A percentile compares a stretch with the other conserved stretches of the same genome.
Evolutionary conservation across 2,329 filamentous ascomycete species (phyloP).

Genomic region (Acrocalymma vagum): DNA sequence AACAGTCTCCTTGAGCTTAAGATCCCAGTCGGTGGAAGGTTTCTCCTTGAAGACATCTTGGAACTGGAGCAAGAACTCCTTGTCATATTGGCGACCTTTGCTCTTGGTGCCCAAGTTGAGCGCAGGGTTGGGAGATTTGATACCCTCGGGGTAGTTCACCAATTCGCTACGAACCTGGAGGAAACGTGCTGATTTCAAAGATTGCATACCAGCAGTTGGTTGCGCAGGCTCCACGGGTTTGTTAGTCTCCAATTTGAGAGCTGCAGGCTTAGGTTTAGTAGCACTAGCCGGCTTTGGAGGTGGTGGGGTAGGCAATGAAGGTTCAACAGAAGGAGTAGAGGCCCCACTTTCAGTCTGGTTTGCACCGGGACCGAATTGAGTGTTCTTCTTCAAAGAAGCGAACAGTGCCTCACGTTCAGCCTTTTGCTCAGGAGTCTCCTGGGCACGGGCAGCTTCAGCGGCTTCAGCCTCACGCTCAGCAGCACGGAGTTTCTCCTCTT

Average conservation of each 20-base stretch:
- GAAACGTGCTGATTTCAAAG: constrained; percentile 90
- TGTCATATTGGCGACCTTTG: constrained; percentile 91
- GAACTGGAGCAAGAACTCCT: constrained; percentile 95
- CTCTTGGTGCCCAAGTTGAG: constrained; percentile 86
- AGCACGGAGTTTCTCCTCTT: constrained; percentile 62
- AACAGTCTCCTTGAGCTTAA: constrained; percentile 83
- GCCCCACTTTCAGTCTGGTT: constrained; percentile 33
- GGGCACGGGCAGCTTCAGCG: constrained; percentile 53
- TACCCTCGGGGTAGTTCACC: constrained; percentile 81
- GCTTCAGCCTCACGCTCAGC: constrained; percentile 59
- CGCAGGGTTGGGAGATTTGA: constrained; percentile 90
- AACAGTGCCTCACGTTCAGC: constrained; percentile 53
- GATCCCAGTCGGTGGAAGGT: constrained; percentile 91
- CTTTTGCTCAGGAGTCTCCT: constrained; percentile 52
- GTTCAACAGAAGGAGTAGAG: constrained; percentile 60
- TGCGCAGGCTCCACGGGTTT: constrained; percentile 90
- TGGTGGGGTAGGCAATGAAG: constrained; percentile 34
- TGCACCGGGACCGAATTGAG: constrained; percentile 55
- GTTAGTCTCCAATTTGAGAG: constrained; percentile 87
- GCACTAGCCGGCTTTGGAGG: constrained; percentile 53
- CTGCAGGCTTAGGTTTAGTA: constrained; percentile 82
- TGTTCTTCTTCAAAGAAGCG: constrained; percentile 58
- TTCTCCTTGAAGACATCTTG: constrained; percentile 96
- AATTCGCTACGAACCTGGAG: constrained; percentile 77
- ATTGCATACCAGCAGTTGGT: constrained; percentile 91